A percentile compares a stretch with the other conserved stretches of the same genome.
phyloP scores from a whole-genome alignment of 805 yeast genomes.

The Monosporozyma solicola region DNA sequence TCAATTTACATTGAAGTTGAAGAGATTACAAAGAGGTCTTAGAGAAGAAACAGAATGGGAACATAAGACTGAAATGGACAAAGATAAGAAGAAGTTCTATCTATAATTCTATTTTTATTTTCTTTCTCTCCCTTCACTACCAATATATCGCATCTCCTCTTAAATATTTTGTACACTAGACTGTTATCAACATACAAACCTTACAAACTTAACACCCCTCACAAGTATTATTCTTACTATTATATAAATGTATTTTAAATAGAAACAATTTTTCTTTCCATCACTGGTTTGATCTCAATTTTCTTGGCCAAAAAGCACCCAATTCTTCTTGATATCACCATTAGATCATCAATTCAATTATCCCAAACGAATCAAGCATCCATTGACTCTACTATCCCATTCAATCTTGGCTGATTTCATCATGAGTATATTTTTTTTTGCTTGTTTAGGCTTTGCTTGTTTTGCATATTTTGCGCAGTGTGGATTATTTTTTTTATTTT shows the following conservation, averaged over 20 bases:
- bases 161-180: neutral
- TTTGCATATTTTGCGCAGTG: neutral
- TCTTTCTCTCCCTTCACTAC: neutral
- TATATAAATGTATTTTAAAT: neutral
- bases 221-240: neutral
- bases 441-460: neutral
- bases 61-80: constrained; percentile 92
- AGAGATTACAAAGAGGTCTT: constrained; percentile 86
- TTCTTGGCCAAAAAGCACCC: neutral
- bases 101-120: constrained; percentile 32
- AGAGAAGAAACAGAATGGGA: constrained; percentile 95
- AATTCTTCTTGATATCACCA: too few species aligned
- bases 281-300: neutral
- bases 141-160: neutral
- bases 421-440: too few species aligned
- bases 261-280: neutral
- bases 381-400: too few species aligned
- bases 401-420: too few species aligned
- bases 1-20: constrained; percentile 81
- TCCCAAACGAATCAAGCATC: neutral
- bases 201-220: neutral
- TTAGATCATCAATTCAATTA: neutral
- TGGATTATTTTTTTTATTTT: neutral
- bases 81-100: constrained; percentile 87
- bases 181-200: neutral